Base-by-base conservation (phyloP, 2,329 filamentous ascomycete species). In the Talaromyces sp. region DNA sequence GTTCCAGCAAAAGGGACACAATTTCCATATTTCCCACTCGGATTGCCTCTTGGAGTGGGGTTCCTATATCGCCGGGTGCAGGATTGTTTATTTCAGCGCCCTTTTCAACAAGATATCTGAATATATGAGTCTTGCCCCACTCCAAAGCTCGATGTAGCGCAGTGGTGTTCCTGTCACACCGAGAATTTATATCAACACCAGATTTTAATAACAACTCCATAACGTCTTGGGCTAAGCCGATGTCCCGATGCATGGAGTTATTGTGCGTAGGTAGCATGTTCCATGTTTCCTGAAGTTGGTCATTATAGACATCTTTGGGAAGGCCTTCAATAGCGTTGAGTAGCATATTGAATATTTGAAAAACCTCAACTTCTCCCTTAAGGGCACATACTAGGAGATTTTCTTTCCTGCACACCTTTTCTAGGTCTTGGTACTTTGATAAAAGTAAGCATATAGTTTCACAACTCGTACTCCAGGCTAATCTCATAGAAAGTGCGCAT, bases 1-100 rank as follows among this genome's bases (percentile, higher is more conserved):
- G 49, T 24, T 56, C 56, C 6, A 59, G 17, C 31, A 63, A 59
- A 46, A 55, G 32, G 11, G 26, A 26, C 17, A 63, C 32, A 24
- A 62, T 63, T 9, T 61, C 52, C 5, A 58, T 41, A 9, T 63
- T 56, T 5, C 63, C 65, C 14, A 5, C 21, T 52, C 17, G 11
- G 14, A 52, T n/a, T 19, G 49, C 49, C 26, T n/a, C 49, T 31
- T 52, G 49, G 27, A 52, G 26, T 52, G 24, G 26, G 24, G 49
- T 27, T 6, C 24, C 49, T n/a, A n/a, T 52, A 17, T 11, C 9
- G 8, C 4, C 26, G 11, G 5, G 1, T 3, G 49, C 49, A 17
- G 49, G 49, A 29, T 4, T 27, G 3, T 52, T 52, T 27, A 52
- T 52, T 29, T 52, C 49, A 29, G 49, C 49, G 6, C 49, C 60